A percentile compares a stretch with the other conserved stretches of the same genome.
These are phyloP conservation scores for Beauveria medogensis DNA, from an alignment of 2,329 filamentous ascomycete genomes.

Conservation along the genomic window DNA sequence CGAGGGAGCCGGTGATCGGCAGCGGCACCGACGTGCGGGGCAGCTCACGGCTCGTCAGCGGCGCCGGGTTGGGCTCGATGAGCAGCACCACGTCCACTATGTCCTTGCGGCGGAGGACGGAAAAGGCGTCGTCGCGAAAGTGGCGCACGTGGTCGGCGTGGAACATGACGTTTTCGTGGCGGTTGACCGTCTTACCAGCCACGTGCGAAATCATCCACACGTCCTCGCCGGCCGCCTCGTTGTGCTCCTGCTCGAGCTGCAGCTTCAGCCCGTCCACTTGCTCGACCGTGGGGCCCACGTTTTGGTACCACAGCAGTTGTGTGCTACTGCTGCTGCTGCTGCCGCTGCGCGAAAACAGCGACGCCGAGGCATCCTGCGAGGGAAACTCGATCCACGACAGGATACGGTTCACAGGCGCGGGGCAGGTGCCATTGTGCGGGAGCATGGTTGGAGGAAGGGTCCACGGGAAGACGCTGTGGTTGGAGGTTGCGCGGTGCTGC, in stretches of 20 bases:
- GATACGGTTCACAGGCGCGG: conserved; percentile 59
- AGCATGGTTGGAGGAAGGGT: conserved; percentile 72
- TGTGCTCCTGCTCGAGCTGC: conserved; percentile 58
- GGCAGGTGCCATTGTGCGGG: conserved; percentile 68
- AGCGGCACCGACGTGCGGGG: neutral
- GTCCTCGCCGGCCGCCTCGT: conserved; percentile 30
- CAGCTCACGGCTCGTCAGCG: conserved; percentile 6
- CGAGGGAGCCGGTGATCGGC: neutral
- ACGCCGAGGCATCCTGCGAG: conserved; percentile 29
- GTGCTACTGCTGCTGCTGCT: no score
- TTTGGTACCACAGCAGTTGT: conserved; percentile 21
- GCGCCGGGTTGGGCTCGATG: conserved; percentile 15
- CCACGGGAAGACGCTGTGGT: conserved; percentile 88
- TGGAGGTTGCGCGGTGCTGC: conserved; percentile 49
- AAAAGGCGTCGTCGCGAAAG: conserved; percentile 77
- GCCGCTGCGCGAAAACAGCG: conserved; percentile 17
- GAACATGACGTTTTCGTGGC: conserved; percentile 80
- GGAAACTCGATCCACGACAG: conserved; percentile 63
- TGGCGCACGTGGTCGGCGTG: conserved; percentile 67
- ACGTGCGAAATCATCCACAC: conserved; percentile 70
- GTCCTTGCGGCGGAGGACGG: conserved; percentile 62
- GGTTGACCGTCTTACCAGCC: conserved; percentile 71
- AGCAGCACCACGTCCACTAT: conserved; percentile 66
- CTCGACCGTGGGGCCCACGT: conserved; percentile 38
- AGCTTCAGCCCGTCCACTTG: conserved; percentile 51